phyloP scores from a whole-genome alignment of 805 yeast species.

The Suhomyces xylopsoci region DNA sequence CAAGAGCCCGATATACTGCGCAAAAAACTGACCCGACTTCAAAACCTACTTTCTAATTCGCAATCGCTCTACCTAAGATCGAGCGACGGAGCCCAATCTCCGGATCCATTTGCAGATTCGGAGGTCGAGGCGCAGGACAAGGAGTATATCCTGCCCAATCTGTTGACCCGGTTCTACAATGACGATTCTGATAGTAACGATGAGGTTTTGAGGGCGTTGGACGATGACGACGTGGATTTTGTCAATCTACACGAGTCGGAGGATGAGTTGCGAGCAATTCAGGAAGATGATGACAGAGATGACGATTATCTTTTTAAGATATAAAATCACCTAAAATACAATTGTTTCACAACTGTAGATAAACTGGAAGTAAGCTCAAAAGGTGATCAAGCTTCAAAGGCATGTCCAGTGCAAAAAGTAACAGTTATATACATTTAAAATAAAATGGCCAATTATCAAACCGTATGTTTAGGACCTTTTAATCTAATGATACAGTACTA shows the following conservation, averaged over 20 bases:
- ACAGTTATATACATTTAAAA: no score
- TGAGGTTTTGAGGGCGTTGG: constrained; percentile 17
- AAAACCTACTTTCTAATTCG: constrained; percentile 34
- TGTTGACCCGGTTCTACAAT: constrained; percentile 27
- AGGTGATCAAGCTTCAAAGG: no score
- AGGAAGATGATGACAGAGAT: constrained; percentile 16
- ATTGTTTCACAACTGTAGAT: no score
- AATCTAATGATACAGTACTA: no score
- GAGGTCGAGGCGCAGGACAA: constrained; percentile 24
- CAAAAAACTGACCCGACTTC: constrained; percentile 18
- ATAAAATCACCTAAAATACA: no score
- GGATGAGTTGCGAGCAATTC: constrained; percentile 10
- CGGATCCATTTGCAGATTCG: constrained; percentile 7
- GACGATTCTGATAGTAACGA: constrained; percentile 20
- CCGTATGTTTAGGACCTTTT: no score
- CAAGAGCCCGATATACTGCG: neutral
- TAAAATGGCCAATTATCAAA: no score
- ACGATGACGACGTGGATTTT: constrained; percentile 29
- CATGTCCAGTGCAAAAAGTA: no score
- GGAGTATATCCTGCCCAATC: constrained; percentile 42
- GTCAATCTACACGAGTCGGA: constrained; percentile 22
- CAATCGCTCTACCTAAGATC: constrained; percentile 32
- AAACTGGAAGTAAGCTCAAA: no score
- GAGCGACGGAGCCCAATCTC: constrained; percentile 4
- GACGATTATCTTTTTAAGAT: constrained; percentile 33